phyloP scores from a whole-genome alignment of 495 filamentous ascomycete genomes.

The Tuber magnatum region DNA sequence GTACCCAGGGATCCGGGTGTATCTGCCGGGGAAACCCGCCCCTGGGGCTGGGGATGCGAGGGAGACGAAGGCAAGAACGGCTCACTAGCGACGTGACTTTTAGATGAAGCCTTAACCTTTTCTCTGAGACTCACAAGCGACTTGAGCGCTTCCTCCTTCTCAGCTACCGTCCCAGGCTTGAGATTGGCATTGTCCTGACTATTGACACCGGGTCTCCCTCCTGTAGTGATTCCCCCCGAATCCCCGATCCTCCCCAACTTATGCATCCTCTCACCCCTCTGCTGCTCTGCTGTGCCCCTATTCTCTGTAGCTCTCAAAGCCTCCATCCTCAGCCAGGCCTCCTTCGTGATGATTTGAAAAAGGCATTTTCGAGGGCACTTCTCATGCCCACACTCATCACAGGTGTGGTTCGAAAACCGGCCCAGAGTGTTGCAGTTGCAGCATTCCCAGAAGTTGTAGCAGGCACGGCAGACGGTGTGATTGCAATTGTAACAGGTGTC shows the following conservation, averaged over 20 bases:
- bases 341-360: background rate
- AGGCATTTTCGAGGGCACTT: background rate
- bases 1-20: background rate
- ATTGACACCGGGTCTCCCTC: background rate
- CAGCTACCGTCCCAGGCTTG: background rate
- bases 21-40: background rate
- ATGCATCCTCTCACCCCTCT: background rate
- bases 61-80: background rate
- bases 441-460: slow-evolving; percentile 3
- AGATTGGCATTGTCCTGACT: background rate
- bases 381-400: background rate
- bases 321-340: background rate
- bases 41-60: background rate
- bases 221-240: background rate
- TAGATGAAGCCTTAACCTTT: background rate
- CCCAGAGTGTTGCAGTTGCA: background rate
- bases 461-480: background rate
- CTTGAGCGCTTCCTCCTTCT: background rate
- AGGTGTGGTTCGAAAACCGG: background rate
- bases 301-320: background rate
- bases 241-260: background rate
- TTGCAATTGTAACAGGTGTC: background rate
- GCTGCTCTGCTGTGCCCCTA: background rate
- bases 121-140: background rate
- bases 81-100: background rate